These are phyloP conservation scores for Yarrowia galli DNA, from an alignment of 1,139 yeast species.

Conservation along the genomic window DNA sequence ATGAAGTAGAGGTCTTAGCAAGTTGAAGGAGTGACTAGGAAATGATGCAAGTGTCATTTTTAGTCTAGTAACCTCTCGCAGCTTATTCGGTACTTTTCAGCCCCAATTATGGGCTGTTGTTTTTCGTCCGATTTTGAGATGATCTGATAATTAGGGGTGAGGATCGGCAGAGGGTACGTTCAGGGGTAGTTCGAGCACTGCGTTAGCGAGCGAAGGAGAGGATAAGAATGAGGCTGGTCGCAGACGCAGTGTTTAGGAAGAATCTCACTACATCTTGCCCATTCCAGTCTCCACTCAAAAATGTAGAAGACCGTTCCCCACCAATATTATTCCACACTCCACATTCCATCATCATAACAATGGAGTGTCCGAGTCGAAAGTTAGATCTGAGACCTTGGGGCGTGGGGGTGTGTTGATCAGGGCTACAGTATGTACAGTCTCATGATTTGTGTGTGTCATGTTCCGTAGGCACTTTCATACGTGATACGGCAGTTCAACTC, in stretches of 20 bases:
- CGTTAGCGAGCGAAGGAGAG: too few species aligned
- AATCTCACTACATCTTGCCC: too few species aligned
- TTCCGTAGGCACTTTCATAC: too few species aligned
- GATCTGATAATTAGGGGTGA: constrained; percentile 14
- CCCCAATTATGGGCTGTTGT: not conserved
- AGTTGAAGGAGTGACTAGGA: too few species aligned
- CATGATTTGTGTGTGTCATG: too few species aligned
- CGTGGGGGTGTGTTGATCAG: not conserved
- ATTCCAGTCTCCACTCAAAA: not conserved
- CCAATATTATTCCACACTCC: not conserved
- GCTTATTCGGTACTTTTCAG: not conserved
- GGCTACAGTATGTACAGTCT: too few species aligned
- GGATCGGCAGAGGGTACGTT: not conserved
- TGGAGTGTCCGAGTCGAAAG: not conserved
- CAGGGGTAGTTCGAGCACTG: not conserved
- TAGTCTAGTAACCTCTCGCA: too few species aligned
- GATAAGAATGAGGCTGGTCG: too few species aligned
- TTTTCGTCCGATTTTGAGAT: not conserved
- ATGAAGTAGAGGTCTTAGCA: too few species aligned
- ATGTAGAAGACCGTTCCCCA: not conserved
- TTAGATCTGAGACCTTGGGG: constrained; percentile 12
- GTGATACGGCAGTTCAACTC: too few species aligned
- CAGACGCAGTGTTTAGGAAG: too few species aligned
- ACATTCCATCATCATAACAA: constrained; percentile 2
- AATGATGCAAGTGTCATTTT: too few species aligned